Conservation (phyloP, 169 alveolate species). For the Cytauxzoon felis region DNA sequence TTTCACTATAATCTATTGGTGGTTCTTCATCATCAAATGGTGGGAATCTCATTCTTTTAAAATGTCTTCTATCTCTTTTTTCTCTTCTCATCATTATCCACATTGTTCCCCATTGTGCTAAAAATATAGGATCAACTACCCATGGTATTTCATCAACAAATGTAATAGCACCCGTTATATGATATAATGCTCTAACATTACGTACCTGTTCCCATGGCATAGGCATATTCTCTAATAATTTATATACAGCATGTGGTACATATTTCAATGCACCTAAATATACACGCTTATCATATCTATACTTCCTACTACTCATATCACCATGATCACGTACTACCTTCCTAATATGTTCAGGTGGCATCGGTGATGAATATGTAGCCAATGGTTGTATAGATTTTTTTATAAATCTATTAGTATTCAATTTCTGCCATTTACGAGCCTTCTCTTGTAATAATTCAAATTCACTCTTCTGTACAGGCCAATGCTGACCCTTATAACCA, state of each 20-base stretch:
- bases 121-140: conserved; percentile 98
- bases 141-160: conserved; percentile 97
- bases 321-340: conserved; percentile 98
- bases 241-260: conserved; percentile 99
- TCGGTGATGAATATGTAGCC: conserved; percentile 65
- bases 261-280: conserved; percentile 98
- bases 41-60: conserved; percentile 99
- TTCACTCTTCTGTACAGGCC: conserved; percentile 14
- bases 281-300: conserved; percentile 94
- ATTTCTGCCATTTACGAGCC: conserved; percentile 64
- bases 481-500: conserved; percentile 12
- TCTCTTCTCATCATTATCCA: conserved; percentile 99
- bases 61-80: conserved; percentile 98
- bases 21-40: conserved; percentile 99
- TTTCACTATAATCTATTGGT: conserved; percentile 99
- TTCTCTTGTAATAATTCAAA: conserved; percentile 68
- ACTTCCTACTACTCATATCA: conserved; percentile 94
- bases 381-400: conserved; percentile 7
- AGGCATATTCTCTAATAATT: conserved; percentile 96
- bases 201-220: conserved; percentile 99
- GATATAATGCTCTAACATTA: conserved; percentile 94
- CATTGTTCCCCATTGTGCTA: conserved; percentile 99
- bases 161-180: conserved; percentile 99
- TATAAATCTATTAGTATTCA: conserved; percentile 56
- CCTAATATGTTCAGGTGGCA: conserved; percentile 98